Percentiles rank a stretch among this genome's conserved stretches.
Evolutionary conservation across 768 basidiomycete species (phyloP).

Genomic region (Russula griseocarnosa): DNA sequence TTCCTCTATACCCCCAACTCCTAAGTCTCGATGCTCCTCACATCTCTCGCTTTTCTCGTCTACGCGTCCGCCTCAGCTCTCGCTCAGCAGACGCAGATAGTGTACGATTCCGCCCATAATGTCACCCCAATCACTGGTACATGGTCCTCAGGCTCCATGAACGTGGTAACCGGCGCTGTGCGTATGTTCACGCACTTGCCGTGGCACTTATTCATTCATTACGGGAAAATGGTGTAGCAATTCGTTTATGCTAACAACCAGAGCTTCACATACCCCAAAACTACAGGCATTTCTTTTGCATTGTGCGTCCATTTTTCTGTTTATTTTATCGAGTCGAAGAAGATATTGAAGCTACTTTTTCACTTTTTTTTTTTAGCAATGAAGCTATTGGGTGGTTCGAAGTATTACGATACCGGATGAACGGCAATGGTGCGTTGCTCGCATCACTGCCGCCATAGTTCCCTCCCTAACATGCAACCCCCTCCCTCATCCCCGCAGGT

Average conservation of each 20-base stretch:
- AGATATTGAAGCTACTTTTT: neutral
- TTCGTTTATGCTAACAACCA: slow-evolving; percentile 83
- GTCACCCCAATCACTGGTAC: slow-evolving; percentile 70
- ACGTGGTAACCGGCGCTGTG: slow-evolving; percentile 79
- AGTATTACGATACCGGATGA: slow-evolving; percentile 86
- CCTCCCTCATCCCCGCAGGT: slow-evolving; percentile 41
- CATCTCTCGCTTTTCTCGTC: slow-evolving; percentile 29
- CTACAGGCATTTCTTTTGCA: slow-evolving; percentile 82
- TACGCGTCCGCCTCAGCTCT: slow-evolving; percentile 26
- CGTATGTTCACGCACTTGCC: slow-evolving; percentile 37
- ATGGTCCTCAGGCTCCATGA: slow-evolving; percentile 77
- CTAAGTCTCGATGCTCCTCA: slow-evolving; percentile 8
- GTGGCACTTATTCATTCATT: neutral
- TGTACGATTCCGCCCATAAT: slow-evolving; percentile 53
- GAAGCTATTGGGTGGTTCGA: slow-evolving; percentile 71
- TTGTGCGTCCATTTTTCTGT: slow-evolving; percentile 56
- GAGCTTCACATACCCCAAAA: slow-evolving; percentile 79
- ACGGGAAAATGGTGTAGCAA: slow-evolving; percentile 43
- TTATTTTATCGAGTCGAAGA: neutral
- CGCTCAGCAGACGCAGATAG: slow-evolving; percentile 33
- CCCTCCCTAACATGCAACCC: neutral
- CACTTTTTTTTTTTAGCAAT: slow-evolving; percentile 44
- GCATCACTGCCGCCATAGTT: neutral
- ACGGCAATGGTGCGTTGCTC: slow-evolving; percentile 66
- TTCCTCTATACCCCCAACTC: neutral